Evolutionary conservation across 257 asterid species (phyloP).

Genomic region (Salvia miltiorrhiza): DNA sequence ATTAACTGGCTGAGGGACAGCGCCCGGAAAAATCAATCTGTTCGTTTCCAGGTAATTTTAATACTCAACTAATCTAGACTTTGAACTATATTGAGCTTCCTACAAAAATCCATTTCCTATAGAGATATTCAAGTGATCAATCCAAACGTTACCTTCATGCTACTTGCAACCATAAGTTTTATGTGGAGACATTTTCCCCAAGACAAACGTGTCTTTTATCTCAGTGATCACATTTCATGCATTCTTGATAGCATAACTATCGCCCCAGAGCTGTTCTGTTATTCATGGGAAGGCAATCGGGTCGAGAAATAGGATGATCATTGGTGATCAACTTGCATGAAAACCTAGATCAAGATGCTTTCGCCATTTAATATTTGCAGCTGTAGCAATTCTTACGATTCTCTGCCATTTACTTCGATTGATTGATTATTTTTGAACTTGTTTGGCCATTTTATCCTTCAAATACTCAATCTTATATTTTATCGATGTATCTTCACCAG

Average conservation of each 20-base stretch:
- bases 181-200: not conserved
- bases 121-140: no score
- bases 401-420: no score
- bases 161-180: not conserved
- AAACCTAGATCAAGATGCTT: not conserved
- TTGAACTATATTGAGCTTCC: not conserved
- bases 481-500: constrained; percentile 33
- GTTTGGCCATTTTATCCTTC: no score
- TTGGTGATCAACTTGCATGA: not conserved
- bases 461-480: no score
- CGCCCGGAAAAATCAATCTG: constrained; percentile 53
- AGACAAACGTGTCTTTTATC: not conserved
- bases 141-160: no score
- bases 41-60: constrained; percentile 69
- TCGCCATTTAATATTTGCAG: not conserved
- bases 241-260: not conserved
- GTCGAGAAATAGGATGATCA: not conserved
- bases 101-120: not conserved
- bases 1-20: constrained; percentile 86
- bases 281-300: not conserved
- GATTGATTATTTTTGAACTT: no score
- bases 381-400: no score
- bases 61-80: not conserved
- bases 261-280: not conserved
- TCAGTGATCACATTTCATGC: not conserved